phyloP scores from a whole-genome alignment of 768 basidiomycete species.

The Suillus variegatus region DNA sequence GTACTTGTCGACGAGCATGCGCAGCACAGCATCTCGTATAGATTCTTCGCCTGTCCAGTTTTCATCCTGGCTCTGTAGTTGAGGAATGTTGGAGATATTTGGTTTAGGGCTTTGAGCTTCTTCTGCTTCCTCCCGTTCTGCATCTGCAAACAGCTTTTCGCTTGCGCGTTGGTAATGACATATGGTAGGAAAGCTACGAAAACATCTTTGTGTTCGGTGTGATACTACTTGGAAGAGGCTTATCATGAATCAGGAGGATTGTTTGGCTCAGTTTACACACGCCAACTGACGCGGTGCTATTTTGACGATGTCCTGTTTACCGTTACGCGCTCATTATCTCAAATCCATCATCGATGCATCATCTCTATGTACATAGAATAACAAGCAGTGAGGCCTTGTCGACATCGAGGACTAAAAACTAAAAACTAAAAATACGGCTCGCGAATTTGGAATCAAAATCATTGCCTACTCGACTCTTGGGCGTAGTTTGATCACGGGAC shows the following conservation, averaged over 20 bases:
- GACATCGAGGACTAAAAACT: no score
- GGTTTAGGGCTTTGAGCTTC: slow-evolving; percentile 19
- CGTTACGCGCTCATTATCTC: no score
- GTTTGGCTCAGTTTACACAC: background rate
- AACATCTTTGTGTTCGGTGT: background rate
- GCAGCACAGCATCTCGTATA: slow-evolving; percentile 65
- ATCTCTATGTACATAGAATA: no score
- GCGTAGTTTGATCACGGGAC: no score
- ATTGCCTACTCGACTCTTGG: no score
- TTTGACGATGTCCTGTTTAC: no score
- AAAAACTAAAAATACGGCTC: no score
- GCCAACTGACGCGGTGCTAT: no score
- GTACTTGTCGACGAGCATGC: slow-evolving; percentile 88
- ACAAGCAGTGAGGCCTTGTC: no score
- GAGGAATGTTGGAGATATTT: slow-evolving; percentile 23
- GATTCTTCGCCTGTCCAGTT: slow-evolving; percentile 84
- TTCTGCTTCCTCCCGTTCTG: slow-evolving; percentile 52
- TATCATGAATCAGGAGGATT: slow-evolving; percentile 5
- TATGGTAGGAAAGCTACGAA: background rate
- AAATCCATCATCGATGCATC: no score
- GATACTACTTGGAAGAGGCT: background rate
- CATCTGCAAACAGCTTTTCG: slow-evolving; percentile 68
- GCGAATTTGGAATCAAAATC: no score
- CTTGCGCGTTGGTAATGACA: slow-evolving; percentile 41
- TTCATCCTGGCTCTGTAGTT: slow-evolving; percentile 47